Conservation (phyloP, 805 yeast genomes). For the Pichia nanzhaoensis region DNA sequence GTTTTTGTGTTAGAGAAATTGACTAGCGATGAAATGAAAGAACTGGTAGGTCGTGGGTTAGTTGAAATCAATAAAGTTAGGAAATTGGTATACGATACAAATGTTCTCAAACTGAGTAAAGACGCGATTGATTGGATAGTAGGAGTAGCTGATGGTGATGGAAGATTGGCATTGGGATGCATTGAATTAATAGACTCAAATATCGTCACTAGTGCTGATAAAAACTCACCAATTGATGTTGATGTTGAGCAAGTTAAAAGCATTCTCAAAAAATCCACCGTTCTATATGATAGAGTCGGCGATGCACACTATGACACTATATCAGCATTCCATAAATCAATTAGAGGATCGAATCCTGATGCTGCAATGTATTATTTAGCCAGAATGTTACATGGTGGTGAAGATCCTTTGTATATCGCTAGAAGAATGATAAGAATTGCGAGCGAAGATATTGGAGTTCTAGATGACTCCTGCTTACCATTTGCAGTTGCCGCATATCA, state of each 20-base stretch:
- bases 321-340: slow-evolving; percentile 89
- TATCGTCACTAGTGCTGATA: slow-evolving; percentile 21
- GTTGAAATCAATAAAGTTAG: slow-evolving; percentile 53
- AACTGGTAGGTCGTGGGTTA: slow-evolving; percentile 53
- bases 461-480: slow-evolving; percentile 79
- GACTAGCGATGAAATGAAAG: slow-evolving; percentile 39
- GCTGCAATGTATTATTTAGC: slow-evolving; percentile 85
- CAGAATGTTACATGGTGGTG: slow-evolving; percentile 89
- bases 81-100: slow-evolving; percentile 42
- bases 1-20: slow-evolving; percentile 63
- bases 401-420: slow-evolving; percentile 83
- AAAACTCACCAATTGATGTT: slow-evolving; percentile 29
- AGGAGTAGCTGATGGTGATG: slow-evolving; percentile 79
- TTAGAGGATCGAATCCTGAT: slow-evolving; percentile 84
- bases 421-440: slow-evolving; percentile 93
- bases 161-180: slow-evolving; percentile 73
- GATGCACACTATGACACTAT: slow-evolving; percentile 94
- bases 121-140: slow-evolving; percentile 63
- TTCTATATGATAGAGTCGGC: slow-evolving; percentile 78
- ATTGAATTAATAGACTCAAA: slow-evolving; percentile 67
- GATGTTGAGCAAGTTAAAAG: slow-evolving; percentile 33
- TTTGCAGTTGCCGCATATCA: slow-evolving; percentile 82
- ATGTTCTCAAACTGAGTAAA: slow-evolving; percentile 45
- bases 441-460: slow-evolving; percentile 85
- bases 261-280: slow-evolving; percentile 43